These are phyloP conservation scores for Cladorrhinum sp. DNA, from an alignment of 2,329 filamentous ascomycete genomes.

Conservation along the genomic window DNA sequence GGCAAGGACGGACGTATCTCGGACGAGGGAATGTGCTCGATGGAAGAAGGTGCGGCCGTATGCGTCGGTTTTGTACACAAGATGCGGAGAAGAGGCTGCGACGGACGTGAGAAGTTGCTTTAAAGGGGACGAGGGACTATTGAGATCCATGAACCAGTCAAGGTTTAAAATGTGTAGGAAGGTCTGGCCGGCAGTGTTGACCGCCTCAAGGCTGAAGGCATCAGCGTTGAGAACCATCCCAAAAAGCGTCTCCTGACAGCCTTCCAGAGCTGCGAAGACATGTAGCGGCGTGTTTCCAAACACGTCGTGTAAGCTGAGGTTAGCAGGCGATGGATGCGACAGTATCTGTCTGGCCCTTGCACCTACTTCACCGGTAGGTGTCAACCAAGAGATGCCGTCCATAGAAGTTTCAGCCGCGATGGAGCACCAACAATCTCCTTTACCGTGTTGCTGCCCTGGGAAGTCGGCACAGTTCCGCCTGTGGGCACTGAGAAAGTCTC, in stretches of 20 bases:
- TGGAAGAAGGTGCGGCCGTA: slow-evolving; percentile 56
- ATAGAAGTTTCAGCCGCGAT: slow-evolving; percentile 29
- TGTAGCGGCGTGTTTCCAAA: slow-evolving; percentile 50
- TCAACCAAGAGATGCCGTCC: slow-evolving; percentile 28
- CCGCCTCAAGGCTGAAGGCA: slow-evolving; percentile 23
- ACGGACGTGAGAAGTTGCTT: slow-evolving; percentile 31
- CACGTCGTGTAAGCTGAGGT: slow-evolving; percentile 36
- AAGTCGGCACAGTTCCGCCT: slow-evolving; percentile 27
- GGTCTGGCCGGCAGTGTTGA: slow-evolving; percentile 48
- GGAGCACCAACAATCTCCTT: slow-evolving; percentile 33
- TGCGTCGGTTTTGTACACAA: slow-evolving; percentile 41
- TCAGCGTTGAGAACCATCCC: slow-evolving; percentile 25
- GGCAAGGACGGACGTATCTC: slow-evolving; percentile 30
- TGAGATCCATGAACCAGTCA: slow-evolving; percentile 33
- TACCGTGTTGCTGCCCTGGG: slow-evolving; percentile 28
- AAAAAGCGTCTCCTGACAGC: slow-evolving; percentile 31
- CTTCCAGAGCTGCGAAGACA: slow-evolving; percentile 41
- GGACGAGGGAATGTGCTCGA: slow-evolving; percentile 34
- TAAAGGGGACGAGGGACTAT: slow-evolving; percentile 26
- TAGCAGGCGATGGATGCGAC: slow-evolving; percentile 18
- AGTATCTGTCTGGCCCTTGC: slow-evolving; percentile 26
- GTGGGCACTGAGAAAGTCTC: slow-evolving; percentile 45
- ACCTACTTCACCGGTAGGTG: slow-evolving; percentile 31
- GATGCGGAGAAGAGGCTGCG: slow-evolving; percentile 23
- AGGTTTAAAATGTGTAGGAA: slow-evolving; percentile 45